phyloP scores from a whole-genome alignment of 176 grass and related monocot species.

The Oryza rufipogon region DNA sequence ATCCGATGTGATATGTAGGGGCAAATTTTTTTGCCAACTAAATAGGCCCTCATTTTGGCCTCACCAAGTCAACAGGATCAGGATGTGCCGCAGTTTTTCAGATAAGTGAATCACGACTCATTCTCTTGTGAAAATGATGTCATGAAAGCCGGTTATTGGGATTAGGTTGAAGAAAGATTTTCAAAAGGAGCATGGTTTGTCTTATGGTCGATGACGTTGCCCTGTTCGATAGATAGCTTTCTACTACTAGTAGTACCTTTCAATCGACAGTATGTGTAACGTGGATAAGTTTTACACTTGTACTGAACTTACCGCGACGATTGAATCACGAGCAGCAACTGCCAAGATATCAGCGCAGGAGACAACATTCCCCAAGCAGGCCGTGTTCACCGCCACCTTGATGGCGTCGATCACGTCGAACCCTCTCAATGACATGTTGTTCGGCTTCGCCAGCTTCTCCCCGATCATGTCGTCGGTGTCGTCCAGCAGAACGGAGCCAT shows the following conservation, averaged over 20 bases:
- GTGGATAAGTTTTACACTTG: background rate
- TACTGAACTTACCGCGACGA: constrained; percentile 66
- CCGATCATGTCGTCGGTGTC: constrained; percentile 62
- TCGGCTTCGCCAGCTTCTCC: constrained; percentile 74
- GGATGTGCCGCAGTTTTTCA: background rate
- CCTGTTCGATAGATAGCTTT: background rate
- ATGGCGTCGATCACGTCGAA: constrained; percentile 69
- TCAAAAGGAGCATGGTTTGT: background rate
- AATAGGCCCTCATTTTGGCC: background rate
- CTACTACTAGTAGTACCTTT: background rate
- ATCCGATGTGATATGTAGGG: too few relatives aligned
- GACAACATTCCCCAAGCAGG: constrained; percentile 68
- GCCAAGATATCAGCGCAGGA: constrained; percentile 88
- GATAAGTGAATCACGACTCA: background rate
- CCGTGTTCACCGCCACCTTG: constrained; percentile 56
- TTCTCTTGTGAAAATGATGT: constrained; percentile 7
- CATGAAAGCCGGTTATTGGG: background rate
- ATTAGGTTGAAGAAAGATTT: constrained; percentile 4
- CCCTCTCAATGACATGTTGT: constrained; percentile 72
- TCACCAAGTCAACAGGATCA: background rate
- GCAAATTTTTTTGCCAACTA: too few relatives aligned
- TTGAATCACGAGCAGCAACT: constrained; percentile 67
- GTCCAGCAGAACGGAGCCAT: constrained; percentile 76
- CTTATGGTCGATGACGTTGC: background rate
- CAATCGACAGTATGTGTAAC: background rate